A percentile compares a stretch with the other conserved stretches of the same genome.
Conservation (phyloP, 495 filamentous ascomycete genomes). For the Neurospora pannonica region DNA sequence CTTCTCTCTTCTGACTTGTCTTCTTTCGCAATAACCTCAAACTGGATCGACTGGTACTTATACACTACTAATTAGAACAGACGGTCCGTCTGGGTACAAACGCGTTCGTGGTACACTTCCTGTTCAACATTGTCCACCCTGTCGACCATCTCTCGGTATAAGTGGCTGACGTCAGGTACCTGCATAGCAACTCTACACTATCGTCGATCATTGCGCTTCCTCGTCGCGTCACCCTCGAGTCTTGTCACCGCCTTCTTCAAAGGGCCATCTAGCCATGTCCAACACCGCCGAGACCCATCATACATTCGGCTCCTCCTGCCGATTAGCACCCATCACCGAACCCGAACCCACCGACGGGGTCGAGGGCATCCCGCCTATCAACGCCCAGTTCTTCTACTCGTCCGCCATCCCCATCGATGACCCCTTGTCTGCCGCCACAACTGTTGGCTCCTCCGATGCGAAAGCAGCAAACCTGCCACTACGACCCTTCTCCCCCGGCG, state of each 20-base stretch:
- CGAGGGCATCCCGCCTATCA: conserved; percentile 43
- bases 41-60: background rate
- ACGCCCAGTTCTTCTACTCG: conserved; percentile 73
- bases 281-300: conserved; percentile 23
- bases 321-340: conserved; percentile 27
- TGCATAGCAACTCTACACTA: background rate
- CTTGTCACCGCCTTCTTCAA: background rate
- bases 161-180: background rate
- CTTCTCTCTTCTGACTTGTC: background rate
- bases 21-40: background rate
- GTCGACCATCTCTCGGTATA: background rate
- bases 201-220: background rate
- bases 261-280: conserved; percentile 6
- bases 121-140: background rate
- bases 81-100: background rate
- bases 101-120: background rate
- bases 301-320: conserved; percentile 31
- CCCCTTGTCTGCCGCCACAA: conserved; percentile 60
- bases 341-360: conserved; percentile 21
- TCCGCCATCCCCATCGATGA: conserved; percentile 74
- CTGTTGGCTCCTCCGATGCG: conserved; percentile 40
- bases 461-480: conserved; percentile 46
- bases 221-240: background rate
- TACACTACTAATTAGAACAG: background rate
- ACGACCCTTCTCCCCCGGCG: conserved; percentile 66